These are phyloP conservation scores for Hygrocybe coccinea DNA, from an alignment of 768 basidiomycete genomes.

Conservation along the genomic window DNA sequence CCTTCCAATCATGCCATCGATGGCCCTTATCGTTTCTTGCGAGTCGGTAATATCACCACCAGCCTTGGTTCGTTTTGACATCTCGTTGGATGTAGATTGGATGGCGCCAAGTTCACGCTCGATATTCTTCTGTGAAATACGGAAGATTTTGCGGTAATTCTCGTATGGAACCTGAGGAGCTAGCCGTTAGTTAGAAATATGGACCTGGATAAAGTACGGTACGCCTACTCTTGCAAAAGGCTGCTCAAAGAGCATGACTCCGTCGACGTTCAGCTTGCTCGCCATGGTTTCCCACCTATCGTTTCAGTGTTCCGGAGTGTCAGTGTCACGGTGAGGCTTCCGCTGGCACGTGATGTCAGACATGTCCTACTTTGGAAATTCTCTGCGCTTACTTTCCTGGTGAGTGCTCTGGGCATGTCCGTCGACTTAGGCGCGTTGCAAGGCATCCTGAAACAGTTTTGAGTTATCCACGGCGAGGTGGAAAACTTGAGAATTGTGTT, in stretches of 20 bases:
- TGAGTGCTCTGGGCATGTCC: no score
- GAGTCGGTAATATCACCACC: conserved; percentile 31
- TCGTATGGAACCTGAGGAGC: conserved; percentile 75
- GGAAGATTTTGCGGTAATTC: conserved; percentile 83
- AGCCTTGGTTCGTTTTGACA: conserved; percentile 43
- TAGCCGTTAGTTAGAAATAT: no score
- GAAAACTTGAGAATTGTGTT: no score
- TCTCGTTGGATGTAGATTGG: conserved; percentile 53
- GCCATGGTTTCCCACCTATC: conserved; percentile 28
- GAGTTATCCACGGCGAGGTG: no score
- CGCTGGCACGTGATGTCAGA: not conserved
- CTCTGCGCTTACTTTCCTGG: no score
- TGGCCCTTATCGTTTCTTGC: conserved; percentile 52
- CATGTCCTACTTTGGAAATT: no score
- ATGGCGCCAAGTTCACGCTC: conserved; percentile 71
- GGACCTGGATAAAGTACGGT: not conserved
- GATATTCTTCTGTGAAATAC: conserved; percentile 72
- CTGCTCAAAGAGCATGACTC: conserved; percentile 77
- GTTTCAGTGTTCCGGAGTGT: not conserved
- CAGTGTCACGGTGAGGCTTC: not conserved
- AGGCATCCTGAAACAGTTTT: no score
- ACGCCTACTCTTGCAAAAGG: conserved; percentile 65
- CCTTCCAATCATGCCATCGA: conserved; percentile 73
- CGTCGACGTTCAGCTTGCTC: conserved; percentile 60
- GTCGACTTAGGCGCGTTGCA: no score